Base-by-base conservation (phyloP, 495 filamentous ascomycete genomes). In the Aspergillus funiculosus region DNA sequence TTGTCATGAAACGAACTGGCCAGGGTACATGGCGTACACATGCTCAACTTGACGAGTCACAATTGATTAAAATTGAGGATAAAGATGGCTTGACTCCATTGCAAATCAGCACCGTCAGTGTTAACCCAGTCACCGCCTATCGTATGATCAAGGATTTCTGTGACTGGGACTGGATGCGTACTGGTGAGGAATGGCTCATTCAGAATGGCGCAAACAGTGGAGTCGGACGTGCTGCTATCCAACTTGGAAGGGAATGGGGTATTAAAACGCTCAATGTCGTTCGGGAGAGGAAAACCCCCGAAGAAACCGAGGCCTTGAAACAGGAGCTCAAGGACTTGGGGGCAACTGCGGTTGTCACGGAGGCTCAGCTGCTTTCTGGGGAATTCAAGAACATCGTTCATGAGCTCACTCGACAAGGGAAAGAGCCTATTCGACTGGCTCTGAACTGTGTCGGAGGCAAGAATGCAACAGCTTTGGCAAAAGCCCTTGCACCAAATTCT, bases 391-490 rank as follows among this genome's bases (percentile, higher is more conserved):
- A 81, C 6, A 58, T 67, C 43, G 71, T 94, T 7, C 77, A 83
- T 25, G 76, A 84, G 39, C 74, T 80, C 63, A 94, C 87, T 22
- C 72, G 79, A 29, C 78, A 80, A 3, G 85, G 78, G 2, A 68
- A 77, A 11, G 81, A 88, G 44, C 72, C 76, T 0, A 70, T 94
- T 30, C 76, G 79, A 43, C 66, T 98, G 4, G 94, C 80, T 0
- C 62, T 98, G 34, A 97, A 98, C 58, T 98, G 94, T 59, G 92
- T 98, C 0, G 94, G 92, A n/a, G 92, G 92, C 1, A 85, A 87
- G 60, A 77, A 80, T 27, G 86, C 87, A 4, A 76, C 79, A 19
- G 75, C 81, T 1, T 64, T 97, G 52, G 84, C 87, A 4, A 83
- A 83, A 60, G 67, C 72, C 1, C 68, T 98, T 19, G 71, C 73